Evolutionary conservation across 2,329 filamentous ascomycete genomes (phyloP).

Genomic region (Dactylonectria macrodidyma): DNA sequence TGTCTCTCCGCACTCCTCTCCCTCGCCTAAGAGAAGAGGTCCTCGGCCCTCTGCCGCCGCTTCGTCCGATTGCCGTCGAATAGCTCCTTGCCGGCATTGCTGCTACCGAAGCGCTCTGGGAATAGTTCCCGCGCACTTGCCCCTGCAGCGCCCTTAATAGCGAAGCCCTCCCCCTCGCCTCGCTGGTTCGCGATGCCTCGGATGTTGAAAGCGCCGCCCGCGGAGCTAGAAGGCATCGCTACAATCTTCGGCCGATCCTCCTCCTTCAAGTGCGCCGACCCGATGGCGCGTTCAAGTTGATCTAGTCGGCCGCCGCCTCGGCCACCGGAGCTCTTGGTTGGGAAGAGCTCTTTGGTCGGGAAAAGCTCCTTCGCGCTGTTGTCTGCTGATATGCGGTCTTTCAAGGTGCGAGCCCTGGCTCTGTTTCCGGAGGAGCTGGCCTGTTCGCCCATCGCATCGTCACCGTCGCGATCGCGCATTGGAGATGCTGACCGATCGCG

Average conservation of each 20-base stretch:
- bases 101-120: conserved; percentile 70
- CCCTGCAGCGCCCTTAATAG: conserved; percentile 75
- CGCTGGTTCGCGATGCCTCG: conserved; percentile 69
- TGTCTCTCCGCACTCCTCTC: neutral
- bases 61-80: conserved; percentile 68
- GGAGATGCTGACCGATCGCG: conserved; percentile 70
- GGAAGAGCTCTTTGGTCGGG: conserved; percentile 51
- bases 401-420: conserved; percentile 52
- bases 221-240: conserved; percentile 63
- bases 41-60: conserved; percentile 78
- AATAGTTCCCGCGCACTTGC: conserved; percentile 76
- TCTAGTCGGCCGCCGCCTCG: conserved; percentile 52
- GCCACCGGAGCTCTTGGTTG: conserved; percentile 39
- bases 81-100: conserved; percentile 78
- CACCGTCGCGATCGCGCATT: conserved; percentile 58
- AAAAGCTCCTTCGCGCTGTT: conserved; percentile 58
- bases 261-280: conserved; percentile 55
- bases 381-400: conserved; percentile 49
- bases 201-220: conserved; percentile 68
- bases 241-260: conserved; percentile 70
- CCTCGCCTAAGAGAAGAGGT: conserved; percentile 73
- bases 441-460: conserved; percentile 55
- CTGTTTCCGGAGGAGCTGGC: conserved; percentile 54
- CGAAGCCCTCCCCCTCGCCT: conserved; percentile 65
- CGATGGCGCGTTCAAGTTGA: conserved; percentile 57